These are phyloP conservation scores for Cladosporium oxysporum DNA, from an alignment of 2,329 filamentous ascomycete genomes.

Conservation along the genomic window DNA sequence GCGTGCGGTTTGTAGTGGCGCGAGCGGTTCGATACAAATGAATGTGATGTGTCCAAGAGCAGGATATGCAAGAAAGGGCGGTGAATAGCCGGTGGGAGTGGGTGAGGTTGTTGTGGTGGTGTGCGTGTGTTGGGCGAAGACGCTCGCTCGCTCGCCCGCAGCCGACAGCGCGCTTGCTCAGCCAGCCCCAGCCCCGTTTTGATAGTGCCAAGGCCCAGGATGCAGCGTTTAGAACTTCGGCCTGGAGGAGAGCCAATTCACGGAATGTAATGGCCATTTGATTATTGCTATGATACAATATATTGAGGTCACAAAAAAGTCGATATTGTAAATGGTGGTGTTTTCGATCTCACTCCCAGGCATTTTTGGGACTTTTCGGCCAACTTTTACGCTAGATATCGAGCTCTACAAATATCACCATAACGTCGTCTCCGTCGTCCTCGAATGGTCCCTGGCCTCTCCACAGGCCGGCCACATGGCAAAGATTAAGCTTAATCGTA, in stretches of 20 bases:
- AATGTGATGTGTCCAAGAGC: neutral
- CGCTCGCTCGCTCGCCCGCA: neutral
- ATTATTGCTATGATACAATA: neutral
- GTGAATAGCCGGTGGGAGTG: neutral
- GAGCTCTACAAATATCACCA: neutral
- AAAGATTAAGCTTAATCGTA: constrained; percentile 19
- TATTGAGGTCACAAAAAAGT: neutral
- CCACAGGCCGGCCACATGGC: constrained; percentile 19
- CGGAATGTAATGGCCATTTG: neutral
- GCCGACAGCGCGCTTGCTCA: neutral
- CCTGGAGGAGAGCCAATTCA: constrained; percentile 1
- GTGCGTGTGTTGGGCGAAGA: constrained; percentile 3
- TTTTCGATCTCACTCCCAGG: neutral
- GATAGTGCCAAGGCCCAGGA: neutral
- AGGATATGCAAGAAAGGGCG: constrained; percentile 3
- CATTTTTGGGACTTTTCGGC: neutral
- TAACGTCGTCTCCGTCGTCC: neutral
- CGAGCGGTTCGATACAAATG: neutral
- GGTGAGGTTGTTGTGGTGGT: neutral
- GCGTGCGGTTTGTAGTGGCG: neutral
- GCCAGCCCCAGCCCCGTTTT: neutral
- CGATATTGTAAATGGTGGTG: neutral
- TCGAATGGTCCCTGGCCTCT: constrained; percentile 15
- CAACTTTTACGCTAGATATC: neutral
- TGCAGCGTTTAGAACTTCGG: constrained; percentile 2